Base-by-base conservation (phyloP, 2,329 filamentous ascomycete species). In the Mollisia scopiformis region DNA sequence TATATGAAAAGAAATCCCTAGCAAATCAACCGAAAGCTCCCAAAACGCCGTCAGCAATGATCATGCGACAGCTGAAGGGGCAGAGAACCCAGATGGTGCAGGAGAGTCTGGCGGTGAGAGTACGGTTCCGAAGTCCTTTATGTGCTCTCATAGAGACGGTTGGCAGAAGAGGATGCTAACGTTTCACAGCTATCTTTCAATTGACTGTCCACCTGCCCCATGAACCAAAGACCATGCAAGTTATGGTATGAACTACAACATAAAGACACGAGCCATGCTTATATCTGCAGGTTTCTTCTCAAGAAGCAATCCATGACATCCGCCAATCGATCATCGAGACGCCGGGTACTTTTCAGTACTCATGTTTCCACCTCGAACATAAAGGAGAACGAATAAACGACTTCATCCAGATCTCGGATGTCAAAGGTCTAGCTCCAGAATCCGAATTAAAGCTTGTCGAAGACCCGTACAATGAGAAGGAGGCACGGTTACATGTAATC, bases 401-500 rank as follows among this genome's bases (percentile, higher is more conserved):
- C 77, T 98, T 95, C 71, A 85, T 96, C 62, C 90, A 96, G 75
- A 85, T 99, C 64, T 93, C 92, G 57, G 94, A 99, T 74, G 90
- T 99, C 58, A 84, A 90, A 51, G 92, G 86, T 59, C 84, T 99
- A 58, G 85, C 86, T 56, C 78, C 89, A 33, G 88, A 93, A 64
- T 90, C 93, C 35, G 90, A 93, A 71, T 84, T 97, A 61, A 85
- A 84, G 57, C 80, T 99, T 69, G 87, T 97, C 57, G 90, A 97
- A 78, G 95, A 99, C 73, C 92, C 96, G 49, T 99, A 99, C 77
- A 99, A 92, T 46, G 95, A 99, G 80, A 98, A 97, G 80, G 95
- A 99, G 79, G 94, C 95, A 30, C 89, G 96, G 67, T 90, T 99
- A 82, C 95, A 99, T 77, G 81, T 98, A 66, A 87, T 99, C 55